Percentiles rank a stretch among this genome's conserved stretches.
These are phyloP conservation scores for Trichosporon inkin DNA, from an alignment of 1,284 basidiomycete species.

Conservation along the genomic window DNA sequence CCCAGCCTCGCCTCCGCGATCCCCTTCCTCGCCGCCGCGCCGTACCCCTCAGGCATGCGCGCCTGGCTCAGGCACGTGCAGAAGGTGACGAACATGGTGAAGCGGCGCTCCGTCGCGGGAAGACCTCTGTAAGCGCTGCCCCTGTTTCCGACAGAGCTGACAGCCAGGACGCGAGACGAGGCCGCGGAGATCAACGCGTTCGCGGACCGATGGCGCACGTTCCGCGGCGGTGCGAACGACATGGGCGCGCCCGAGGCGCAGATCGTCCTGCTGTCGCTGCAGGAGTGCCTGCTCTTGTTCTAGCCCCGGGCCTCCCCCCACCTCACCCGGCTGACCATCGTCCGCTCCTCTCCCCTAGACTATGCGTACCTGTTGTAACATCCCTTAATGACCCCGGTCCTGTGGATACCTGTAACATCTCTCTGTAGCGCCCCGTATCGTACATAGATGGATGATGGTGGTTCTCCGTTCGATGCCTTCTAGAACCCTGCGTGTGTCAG, in stretches of 20 bases:
- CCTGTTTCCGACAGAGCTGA: neutral
- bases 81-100: constrained; percentile 1
- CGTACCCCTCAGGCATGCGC: constrained; percentile 4
- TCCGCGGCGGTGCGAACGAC: neutral
- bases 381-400: no score
- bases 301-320: no score
- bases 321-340: neutral
- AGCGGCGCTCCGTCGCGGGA: neutral
- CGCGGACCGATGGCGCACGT: neutral
- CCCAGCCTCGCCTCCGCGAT: constrained; percentile 2
- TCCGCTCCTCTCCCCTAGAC: neutral
- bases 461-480: neutral
- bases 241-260: constrained; percentile 1
- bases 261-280: constrained; percentile 1
- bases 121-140: neutral
- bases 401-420: no score
- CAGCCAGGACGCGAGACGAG: neutral
- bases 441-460: neutral
- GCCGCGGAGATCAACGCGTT: neutral
- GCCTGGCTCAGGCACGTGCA: neutral
- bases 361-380: neutral
- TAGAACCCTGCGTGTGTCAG: neutral
- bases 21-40: neutral
- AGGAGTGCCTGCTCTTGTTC: constrained; percentile 6
- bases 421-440: no score